Evolutionary conservation across 805 yeast genomes (phyloP).

Genomic region (Yarrowia osloensis): DNA sequence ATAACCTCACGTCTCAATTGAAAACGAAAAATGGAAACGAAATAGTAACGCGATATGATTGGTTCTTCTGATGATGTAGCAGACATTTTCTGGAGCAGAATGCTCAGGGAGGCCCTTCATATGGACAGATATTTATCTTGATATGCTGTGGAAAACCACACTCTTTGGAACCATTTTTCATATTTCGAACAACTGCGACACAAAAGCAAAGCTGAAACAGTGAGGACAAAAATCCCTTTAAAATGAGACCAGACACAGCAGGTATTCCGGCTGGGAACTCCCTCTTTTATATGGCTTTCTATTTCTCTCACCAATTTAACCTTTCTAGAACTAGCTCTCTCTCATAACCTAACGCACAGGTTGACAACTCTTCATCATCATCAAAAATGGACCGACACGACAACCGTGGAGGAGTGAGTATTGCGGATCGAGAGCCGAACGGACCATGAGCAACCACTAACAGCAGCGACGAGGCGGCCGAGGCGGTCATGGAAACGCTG

Average conservation of each 20-base stretch:
- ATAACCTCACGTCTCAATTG: not conserved
- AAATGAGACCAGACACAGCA: not conserved
- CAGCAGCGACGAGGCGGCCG: conserved; percentile 32
- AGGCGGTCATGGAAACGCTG: conserved; percentile 34
- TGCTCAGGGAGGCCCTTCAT: no score
- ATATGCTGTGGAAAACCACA: no score
- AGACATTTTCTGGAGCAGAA: no score
- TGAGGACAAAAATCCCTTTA: not conserved
- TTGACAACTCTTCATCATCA: conserved; percentile 18
- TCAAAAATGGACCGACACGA: conserved; percentile 30
- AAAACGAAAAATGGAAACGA: not conserved
- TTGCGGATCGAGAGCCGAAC: not conserved
- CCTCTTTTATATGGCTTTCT: no score
- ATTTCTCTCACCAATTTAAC: not conserved
- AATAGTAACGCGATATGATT: no score
- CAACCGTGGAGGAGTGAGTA: conserved; percentile 32
- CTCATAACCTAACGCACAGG: conserved; percentile 17
- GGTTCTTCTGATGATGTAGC: no score
- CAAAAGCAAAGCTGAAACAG: no score
- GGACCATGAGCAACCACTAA: not conserved
- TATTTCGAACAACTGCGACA: no score
- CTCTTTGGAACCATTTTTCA: not conserved
- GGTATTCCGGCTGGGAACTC: no score
- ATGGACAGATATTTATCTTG: no score
- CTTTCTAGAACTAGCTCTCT: not conserved